Percentiles rank a stretch among this genome's conserved stretches.
These are phyloP conservation scores for Flaveria floridana DNA, from an alignment of 140 eudicot species.

Conservation along the genomic window DNA sequence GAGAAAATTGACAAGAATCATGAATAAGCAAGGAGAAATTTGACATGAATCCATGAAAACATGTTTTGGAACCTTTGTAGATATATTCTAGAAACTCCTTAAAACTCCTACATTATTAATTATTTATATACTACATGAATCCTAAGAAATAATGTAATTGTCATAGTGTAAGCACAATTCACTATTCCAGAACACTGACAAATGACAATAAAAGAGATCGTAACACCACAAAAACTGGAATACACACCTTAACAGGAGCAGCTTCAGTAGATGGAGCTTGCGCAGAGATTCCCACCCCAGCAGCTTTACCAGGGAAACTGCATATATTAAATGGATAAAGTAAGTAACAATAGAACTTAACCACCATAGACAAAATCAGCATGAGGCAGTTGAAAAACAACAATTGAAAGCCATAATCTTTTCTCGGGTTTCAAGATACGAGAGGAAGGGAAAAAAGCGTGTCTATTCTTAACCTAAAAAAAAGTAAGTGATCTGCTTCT, in stretches of 20 bases:
- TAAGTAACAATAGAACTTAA: slow-evolving; percentile 10
- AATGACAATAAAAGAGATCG: not conserved
- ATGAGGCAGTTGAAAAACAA: not conserved
- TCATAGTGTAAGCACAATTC: not conserved
- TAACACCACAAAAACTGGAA: not conserved
- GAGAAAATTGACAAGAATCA: not conserved
- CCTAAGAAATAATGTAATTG: not conserved
- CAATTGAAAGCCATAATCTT: not conserved
- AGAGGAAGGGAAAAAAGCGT: not conserved
- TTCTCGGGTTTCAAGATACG: not conserved
- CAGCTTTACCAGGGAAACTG: slow-evolving; percentile 94
- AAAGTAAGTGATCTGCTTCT: not conserved
- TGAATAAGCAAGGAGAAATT: not conserved
- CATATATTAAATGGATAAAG: not conserved
- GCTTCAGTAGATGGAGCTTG: slow-evolving; percentile 53
- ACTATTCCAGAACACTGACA: not conserved
- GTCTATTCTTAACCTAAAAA: not conserved
- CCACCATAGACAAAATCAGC: not conserved
- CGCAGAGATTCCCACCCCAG: slow-evolving; percentile 61
- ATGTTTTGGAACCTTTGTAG: not conserved
- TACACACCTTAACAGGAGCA: slow-evolving; percentile 58
- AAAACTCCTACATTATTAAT: not conserved
- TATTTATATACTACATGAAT: not conserved
- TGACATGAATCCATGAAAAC: not conserved
- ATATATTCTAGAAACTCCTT: not conserved